Evolutionary conservation across 805 yeast genomes (phyloP), one percentile per base, ranked within the genome.

Genomic region (Teunomyces funiuensis): DNA sequence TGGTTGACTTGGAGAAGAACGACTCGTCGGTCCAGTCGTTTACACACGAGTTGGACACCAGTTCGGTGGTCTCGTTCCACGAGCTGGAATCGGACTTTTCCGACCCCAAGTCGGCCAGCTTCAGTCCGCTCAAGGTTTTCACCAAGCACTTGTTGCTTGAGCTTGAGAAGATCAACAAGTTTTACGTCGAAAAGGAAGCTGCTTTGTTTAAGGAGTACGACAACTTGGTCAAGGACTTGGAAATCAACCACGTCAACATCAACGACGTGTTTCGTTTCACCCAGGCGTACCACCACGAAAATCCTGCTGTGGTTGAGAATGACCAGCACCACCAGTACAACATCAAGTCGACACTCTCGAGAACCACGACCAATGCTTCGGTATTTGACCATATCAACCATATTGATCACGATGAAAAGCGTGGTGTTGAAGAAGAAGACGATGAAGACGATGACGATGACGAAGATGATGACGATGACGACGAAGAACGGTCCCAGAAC

Each of bases 141-240:
- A 47, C 79, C 28, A 59, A 66, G 26, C 70, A 67, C 42, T 61
- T 82, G 37, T 51, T 66, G 19, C 58, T 54, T n/a, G 84, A 82
- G 51, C 65, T 79, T 42, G 46, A 50, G 17, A 80, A 77, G 49
- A 71, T 82, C 43, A 80, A 78, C 52, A 64, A 57, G 6, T 82
- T 82, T 46, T 82, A 74, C 56, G 60, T 62, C 29, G 42, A 50
- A 13, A 73, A 72, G 39, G 83, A 80, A 51, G 53, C 63, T 1
- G 74, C 71, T 42, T 63, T 79, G 15, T 73, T 68, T 44, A 52
- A 47, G 5, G 74, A 73, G 39, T 77, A 69, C 52, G 75, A 73
- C 34, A 59, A 66, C 20, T 63, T 80, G 43, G 55, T 75, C 20
- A 57, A 62, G 42, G 84, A 80, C 52, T 64, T 80, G 40, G 73